Evolutionary conservation across 1,284 basidiomycete species (phyloP).

Genomic region (Retiboletus fuscus): DNA sequence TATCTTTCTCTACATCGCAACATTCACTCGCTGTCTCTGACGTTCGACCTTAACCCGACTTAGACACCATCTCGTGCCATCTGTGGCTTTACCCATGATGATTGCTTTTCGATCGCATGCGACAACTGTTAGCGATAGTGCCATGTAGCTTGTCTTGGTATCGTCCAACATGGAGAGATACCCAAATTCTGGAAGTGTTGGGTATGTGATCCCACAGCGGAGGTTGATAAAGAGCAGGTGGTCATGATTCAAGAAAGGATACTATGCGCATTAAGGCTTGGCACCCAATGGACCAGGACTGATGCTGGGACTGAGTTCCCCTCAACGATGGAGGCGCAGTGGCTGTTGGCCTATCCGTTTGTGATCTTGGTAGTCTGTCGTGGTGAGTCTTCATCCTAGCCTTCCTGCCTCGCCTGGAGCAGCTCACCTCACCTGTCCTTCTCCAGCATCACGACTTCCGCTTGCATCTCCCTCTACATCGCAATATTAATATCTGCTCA

Average conservation of each 20-base stretch:
- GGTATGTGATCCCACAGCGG: conserved; percentile 63
- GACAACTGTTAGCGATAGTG: conserved; percentile 92
- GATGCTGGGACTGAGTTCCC: no score
- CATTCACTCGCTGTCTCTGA: conserved; percentile 33
- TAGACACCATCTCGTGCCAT: conserved; percentile 75
- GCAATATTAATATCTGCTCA: no score
- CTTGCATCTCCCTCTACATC: no score
- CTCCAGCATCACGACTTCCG: no score
- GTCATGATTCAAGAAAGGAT: conserved; percentile 57
- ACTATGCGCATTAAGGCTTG: conserved; percentile 43
- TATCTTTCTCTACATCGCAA: conserved; percentile 43
- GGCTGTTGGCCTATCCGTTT: no score
- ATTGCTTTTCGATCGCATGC: conserved; percentile 94
- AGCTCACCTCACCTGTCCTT: no score
- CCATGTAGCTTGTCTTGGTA: conserved; percentile 89
- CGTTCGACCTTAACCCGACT: conserved; percentile 48
- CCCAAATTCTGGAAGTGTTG: conserved; percentile 82
- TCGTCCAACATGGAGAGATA: conserved; percentile 70
- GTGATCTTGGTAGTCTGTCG: no score
- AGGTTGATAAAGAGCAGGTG: conserved; percentile 59
- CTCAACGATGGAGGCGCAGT: no score
- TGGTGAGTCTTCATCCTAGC: no score
- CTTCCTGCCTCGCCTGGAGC: no score
- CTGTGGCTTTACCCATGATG: conserved; percentile 81
- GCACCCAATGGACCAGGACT: no score